Percentiles rank a stretch among this genome's conserved stretches.
phyloP scores from a whole-genome alignment of 495 filamentous ascomycete species.

The Penicillium steckii region DNA sequence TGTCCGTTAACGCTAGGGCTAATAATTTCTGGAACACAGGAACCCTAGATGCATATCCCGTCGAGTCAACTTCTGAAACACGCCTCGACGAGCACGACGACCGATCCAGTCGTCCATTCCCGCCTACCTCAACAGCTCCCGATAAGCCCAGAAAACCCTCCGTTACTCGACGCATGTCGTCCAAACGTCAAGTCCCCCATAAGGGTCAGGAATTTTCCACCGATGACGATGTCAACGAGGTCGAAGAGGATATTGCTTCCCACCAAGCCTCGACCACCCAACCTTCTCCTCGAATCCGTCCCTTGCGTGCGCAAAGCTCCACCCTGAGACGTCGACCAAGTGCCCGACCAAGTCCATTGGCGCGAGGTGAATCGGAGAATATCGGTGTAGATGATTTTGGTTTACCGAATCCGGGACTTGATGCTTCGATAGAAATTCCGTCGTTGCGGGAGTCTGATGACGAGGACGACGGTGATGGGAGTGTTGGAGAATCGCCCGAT shows the following conservation, averaged over 20 bases:
- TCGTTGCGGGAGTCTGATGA: slow-evolving; percentile 26
- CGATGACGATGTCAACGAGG: slow-evolving; percentile 84
- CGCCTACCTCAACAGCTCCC: slow-evolving; percentile 57
- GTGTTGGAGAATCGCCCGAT: slow-evolving; percentile 21
- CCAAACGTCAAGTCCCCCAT: slow-evolving; percentile 69
- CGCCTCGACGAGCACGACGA: slow-evolving; percentile 35
- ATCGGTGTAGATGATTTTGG: slow-evolving; percentile 45
- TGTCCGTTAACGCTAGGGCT: slow-evolving; percentile 3
- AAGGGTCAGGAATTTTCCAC: slow-evolving; percentile 89
- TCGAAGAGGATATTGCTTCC: slow-evolving; percentile 57
- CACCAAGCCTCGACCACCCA: slow-evolving; percentile 33
- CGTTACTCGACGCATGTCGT: slow-evolving; percentile 69
- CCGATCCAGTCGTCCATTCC: slow-evolving; percentile 22
- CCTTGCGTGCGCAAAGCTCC: slow-evolving; percentile 53
- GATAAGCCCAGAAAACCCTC: slow-evolving; percentile 67
- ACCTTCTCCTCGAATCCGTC: slow-evolving; percentile 39
- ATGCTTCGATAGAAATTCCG: slow-evolving; percentile 19
- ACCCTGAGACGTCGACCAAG: slow-evolving; percentile 67
- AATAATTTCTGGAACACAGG: slow-evolving; percentile 25
- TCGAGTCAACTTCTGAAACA: slow-evolving; percentile 28
- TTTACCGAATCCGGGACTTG: slow-evolving; percentile 32
- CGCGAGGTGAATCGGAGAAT: slow-evolving; percentile 57
- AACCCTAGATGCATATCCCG: slow-evolving; percentile 30
- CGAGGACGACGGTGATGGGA: slow-evolving; percentile 13
- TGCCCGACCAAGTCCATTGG: slow-evolving; percentile 55